phyloP scores from a whole-genome alignment of 805 yeast species.

The Metschnikowia chrysomelidarum region DNA sequence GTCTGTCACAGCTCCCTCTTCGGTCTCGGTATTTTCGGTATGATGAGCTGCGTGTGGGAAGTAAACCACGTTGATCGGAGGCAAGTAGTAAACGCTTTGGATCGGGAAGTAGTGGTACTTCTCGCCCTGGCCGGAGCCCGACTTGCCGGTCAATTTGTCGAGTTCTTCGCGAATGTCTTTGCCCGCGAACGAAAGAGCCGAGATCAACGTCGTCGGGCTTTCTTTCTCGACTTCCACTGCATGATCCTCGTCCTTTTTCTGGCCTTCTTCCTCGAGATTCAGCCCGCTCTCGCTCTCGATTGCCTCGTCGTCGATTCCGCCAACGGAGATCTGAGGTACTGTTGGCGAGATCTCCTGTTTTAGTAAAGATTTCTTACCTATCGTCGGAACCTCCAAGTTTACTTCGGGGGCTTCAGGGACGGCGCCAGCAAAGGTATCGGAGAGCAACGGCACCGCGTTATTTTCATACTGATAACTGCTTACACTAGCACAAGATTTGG shows the following conservation, averaged over 20 bases:
- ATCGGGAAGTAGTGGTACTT: conserved; percentile 51
- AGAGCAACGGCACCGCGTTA: conserved; percentile 2
- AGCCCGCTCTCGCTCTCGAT: conserved; percentile 1
- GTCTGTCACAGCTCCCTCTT: conserved; percentile 1
- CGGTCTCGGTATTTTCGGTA: conserved; percentile 6
- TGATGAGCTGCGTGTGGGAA: conserved; percentile 56
- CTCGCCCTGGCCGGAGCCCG: conserved; percentile 4
- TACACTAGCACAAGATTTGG: conserved; percentile 14
- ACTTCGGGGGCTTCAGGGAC: too few relatives aligned
- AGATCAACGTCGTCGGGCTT: conserved; percentile 4
- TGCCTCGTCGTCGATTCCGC: not conserved
- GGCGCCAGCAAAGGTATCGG: not conserved
- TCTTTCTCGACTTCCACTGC: not conserved
- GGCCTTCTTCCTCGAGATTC: conserved; percentile 2
- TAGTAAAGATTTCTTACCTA: too few relatives aligned
- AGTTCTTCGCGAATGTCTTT: conserved; percentile 11
- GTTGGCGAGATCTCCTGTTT: too few relatives aligned
- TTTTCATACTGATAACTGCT: conserved; percentile 9
- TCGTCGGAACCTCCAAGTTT: too few relatives aligned
- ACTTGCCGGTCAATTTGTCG: conserved; percentile 5
- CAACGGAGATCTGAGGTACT: not conserved
- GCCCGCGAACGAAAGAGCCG: conserved; percentile 1
- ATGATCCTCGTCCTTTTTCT: not conserved
- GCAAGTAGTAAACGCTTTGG: conserved; percentile 49
- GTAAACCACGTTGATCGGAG: conserved; percentile 55